Evolutionary conservation across 768 basidiomycete species (phyloP), one percentile per base, ranked within the genome.

Genomic region (Suillus cothurnatus): DNA sequence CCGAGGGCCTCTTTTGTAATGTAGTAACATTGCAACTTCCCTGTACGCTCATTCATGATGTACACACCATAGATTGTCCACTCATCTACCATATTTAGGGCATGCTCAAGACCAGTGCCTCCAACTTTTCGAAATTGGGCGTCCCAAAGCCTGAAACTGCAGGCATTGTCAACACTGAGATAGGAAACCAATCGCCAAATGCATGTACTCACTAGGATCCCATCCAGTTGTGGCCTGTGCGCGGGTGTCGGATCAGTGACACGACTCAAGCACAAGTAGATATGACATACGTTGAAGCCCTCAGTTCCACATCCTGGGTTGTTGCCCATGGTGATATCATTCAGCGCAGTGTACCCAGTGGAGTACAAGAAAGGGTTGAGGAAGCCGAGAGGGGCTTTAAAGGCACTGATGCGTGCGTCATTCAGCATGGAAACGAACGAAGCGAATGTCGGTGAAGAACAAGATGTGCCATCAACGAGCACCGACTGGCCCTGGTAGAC

Each of bases 131-230:
- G 67, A 87, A 85, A 70, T 86, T 79, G 3, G 85, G 85, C 6
- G 86, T 86, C 1, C 86, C 86, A 28, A 85, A 71, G 23, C 86
- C 86, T 53, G 85, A 87, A 12, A 87, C 85, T 84, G 67, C 21
- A 66, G 19, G 19, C 15, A 53, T 65, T 60, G 23, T 61, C 67
- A 61, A 62, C 58, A 50, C 64, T 38, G 9, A 60, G n/a, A 32
- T 43, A 9, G 38, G 45, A 6, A 61, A 52, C n/a, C 49, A 74
- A 79, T 72, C 6, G 28, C 23, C 7, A 19, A 39, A n/a, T 36
- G 19, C 26, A 36, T 28, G 19, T 19, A 59, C 58, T 59, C 67
- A 86, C 86, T 81, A 45, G 86, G 83, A 77, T 88, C 87, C 87
- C 87, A 88, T 55, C 87, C 87, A 58, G 55, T 61, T 17, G 83